Evolutionary conservation across 805 yeast genomes (phyloP).

Genomic region (Debaryomyces tyrocola): DNA sequence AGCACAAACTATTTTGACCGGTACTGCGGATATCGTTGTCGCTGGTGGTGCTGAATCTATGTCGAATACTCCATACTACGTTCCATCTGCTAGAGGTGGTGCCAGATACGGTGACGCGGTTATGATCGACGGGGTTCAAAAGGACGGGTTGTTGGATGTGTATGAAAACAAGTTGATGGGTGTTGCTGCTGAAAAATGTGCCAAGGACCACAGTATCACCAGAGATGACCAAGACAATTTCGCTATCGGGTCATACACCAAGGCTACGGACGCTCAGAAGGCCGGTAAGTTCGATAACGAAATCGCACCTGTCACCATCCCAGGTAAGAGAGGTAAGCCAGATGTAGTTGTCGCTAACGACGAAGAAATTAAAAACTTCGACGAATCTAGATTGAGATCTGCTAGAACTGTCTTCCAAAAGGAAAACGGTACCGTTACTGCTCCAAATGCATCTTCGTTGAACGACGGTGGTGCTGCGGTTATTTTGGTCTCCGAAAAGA

Average conservation of each 20-base stretch:
- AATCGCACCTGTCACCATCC: constrained; percentile 83
- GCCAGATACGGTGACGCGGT: constrained; percentile 83
- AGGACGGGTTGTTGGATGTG: constrained; percentile 93
- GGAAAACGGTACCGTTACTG: constrained; percentile 95
- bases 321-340: constrained; percentile 88
- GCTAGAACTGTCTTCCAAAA: constrained; percentile 95
- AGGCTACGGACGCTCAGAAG: constrained; percentile 78
- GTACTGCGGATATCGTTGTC: constrained; percentile 87
- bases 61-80: constrained; percentile 93
- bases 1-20: constrained; percentile 86
- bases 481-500: constrained; percentile 78
- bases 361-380: constrained; percentile 79
- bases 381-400: constrained; percentile 70
- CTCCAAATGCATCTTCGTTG: constrained; percentile 93
- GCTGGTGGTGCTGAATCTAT: constrained; percentile 98
- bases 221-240: constrained; percentile 89
- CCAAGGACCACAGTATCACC: constrained; percentile 70
- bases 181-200: constrained; percentile 95
- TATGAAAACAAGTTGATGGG: constrained; percentile 92
- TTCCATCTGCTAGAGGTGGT: constrained; percentile 83
- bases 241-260: constrained; percentile 81
- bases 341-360: constrained; percentile 70
- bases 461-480: constrained; percentile 99
- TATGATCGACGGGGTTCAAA: constrained; percentile 84
- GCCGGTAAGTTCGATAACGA: constrained; percentile 81